phyloP scores from a whole-genome alignment of 371 early-diverging fungal species.

The Mycotypha africana region DNA sequence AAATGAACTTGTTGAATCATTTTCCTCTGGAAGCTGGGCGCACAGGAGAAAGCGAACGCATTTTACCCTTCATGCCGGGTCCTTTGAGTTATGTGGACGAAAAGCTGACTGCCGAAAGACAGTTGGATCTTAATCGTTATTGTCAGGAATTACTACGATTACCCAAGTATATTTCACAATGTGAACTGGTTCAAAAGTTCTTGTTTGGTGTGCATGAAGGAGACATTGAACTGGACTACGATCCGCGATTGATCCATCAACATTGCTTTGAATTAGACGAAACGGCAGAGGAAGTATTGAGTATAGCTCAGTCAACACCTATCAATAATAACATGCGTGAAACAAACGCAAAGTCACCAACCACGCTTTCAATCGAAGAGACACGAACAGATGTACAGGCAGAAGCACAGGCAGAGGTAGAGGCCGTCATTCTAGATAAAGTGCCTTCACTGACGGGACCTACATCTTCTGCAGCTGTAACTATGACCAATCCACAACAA shows the following conservation, averaged over 20 bases:
- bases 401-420: no score
- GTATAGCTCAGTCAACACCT: neutral
- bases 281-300: no score
- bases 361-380: neutral
- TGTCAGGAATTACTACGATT: slow-evolving; percentile 51
- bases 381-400: neutral
- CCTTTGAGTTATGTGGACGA: slow-evolving; percentile 48
- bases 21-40: slow-evolving; percentile 69
- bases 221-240: slow-evolving; percentile 48
- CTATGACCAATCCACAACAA: neutral
- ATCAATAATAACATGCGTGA: no score
- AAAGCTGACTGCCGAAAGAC: slow-evolving; percentile 42
- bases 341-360: no score
- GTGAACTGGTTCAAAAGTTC: slow-evolving; percentile 40
- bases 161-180: slow-evolving; percentile 50
- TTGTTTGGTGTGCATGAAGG: slow-evolving; percentile 58
- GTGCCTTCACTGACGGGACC: no score
- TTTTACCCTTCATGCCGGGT: slow-evolving; percentile 69
- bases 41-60: slow-evolving; percentile 42
- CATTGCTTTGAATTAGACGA: no score
- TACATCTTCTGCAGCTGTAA: neutral
- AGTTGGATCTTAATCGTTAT: slow-evolving; percentile 58
- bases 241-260: slow-evolving; percentile 13
- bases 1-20: slow-evolving; percentile 56
- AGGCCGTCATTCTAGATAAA: no score